Base-by-base conservation (phyloP, 495 filamentous ascomycete species). In the Emericellopsis terricola region DNA sequence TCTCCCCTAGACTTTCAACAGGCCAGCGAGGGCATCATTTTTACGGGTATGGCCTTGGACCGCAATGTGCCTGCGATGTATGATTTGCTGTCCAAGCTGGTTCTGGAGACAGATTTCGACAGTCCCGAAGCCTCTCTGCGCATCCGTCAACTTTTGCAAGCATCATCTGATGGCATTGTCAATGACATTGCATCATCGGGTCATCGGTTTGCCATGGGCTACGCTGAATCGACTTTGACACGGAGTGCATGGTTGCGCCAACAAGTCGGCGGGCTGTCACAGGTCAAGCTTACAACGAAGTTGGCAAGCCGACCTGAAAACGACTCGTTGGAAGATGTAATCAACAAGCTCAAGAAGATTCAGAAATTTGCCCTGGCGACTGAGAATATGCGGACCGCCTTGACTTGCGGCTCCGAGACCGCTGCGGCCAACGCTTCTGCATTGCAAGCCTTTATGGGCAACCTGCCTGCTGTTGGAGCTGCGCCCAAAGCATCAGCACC, bases 1-100 rank as follows among this genome's bases (percentile, higher is more conserved):
- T 79, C 72, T 9, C 82, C 87, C 5, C 65, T 59, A 8, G 69
- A 85, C 34, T 67, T 84, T 29, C 64, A 62, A 3, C 57, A 66
- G 38, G 77, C 70, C 14, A 71, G 67, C 15, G 89, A 97, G 56
- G 87, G 91, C 0, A 57, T 97, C 23, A 63, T 74, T 7, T 75
- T 94, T 36, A 71, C 71, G 24, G 86, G 89, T 13, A 83, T 73
- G 55, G 85, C 86, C 0, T 57, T 97, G 36, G 87, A 97, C 47
- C 62, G 74, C 31, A 92, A 97, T 45, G 70, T 96, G 7, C 75
- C 78, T 1, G 76, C 73, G 24, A 93, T 97, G 86, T 82, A 91
- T 45, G 72, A 92, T 21, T 64, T 96, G 3, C 51, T 97, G 6
- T 74, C 74, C 9, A 81, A 70, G 28, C 52, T 96, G 11, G 60